phyloP scores from a whole-genome alignment of 2,329 filamentous ascomycete species.

The Trichocomaceae sp. region DNA sequence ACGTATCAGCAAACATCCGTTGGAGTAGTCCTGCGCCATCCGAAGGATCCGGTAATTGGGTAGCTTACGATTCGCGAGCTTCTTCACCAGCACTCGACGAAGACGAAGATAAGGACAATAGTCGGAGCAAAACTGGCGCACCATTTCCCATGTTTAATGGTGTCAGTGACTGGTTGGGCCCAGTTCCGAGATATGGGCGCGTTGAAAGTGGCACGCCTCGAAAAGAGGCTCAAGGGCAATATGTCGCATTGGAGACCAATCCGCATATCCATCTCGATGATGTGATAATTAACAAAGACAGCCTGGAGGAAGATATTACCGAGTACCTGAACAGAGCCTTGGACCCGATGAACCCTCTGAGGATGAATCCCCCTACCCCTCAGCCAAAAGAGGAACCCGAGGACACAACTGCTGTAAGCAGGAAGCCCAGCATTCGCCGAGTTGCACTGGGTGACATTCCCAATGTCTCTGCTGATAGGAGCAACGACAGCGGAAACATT shows the following conservation, averaged over 20 bases:
- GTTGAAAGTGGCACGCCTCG: constrained; percentile 25
- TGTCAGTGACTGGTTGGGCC: constrained; percentile 30
- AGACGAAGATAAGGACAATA: constrained; percentile 22
- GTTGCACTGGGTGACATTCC: constrained; percentile 28
- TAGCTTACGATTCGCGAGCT: constrained; percentile 26
- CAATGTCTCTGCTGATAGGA: constrained; percentile 23
- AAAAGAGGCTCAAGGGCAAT: constrained; percentile 31
- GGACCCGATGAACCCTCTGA: constrained; percentile 42
- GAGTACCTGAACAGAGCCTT: constrained; percentile 31
- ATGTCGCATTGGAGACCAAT: constrained; percentile 30
- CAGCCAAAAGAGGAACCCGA: constrained; percentile 24
- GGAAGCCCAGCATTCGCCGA: constrained; percentile 25
- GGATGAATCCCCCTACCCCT: constrained; percentile 43
- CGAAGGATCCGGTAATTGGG: constrained; percentile 34
- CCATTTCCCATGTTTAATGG: constrained; percentile 22
- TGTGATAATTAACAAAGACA: constrained; percentile 28
- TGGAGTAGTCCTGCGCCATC: constrained; percentile 32
- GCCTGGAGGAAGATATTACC: constrained; percentile 31
- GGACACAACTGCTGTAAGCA: constrained; percentile 16
- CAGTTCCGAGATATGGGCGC: constrained; percentile 24
- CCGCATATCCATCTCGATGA: constrained; percentile 27
- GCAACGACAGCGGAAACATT: not conserved
- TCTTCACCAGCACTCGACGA: constrained; percentile 9
- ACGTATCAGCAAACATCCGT: constrained; percentile 24
- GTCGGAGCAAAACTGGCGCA: constrained; percentile 23